Evolutionary conservation across 345 rosid genomes (phyloP).

Genomic region (Mangifera indica): DNA sequence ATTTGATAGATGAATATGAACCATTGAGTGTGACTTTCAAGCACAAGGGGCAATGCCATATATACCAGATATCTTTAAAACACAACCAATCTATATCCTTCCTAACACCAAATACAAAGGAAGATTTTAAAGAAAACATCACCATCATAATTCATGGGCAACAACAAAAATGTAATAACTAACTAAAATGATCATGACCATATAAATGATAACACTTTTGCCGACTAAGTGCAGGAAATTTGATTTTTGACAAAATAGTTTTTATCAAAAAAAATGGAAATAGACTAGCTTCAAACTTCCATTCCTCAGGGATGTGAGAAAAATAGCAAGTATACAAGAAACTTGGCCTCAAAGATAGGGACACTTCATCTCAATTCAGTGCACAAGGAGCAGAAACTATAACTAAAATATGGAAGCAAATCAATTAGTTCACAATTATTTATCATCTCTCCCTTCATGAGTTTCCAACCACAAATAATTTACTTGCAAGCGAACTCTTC

Average conservation of each 20-base stretch:
- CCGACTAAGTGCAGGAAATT: not conserved
- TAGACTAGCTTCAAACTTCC: constrained; percentile 2
- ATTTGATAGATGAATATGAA: not conserved
- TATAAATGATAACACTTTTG: not conserved
- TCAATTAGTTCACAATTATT: not conserved
- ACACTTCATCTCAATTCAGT: not conserved
- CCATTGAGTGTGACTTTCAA: not conserved
- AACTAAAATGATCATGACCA: not conserved
- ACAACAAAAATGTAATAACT: not conserved
- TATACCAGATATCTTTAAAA: not conserved
- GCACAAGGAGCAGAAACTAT: not conserved
- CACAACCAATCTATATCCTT: not conserved
- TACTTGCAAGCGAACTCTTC: not conserved
- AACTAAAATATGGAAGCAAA: not conserved
- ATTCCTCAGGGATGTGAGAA: not conserved
- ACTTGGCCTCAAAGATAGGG: not conserved
- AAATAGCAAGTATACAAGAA: not conserved
- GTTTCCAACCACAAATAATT: not conserved
- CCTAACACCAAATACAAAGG: not conserved
- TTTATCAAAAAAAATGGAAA: not conserved
- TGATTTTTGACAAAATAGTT: not conserved
- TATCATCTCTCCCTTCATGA: not conserved
- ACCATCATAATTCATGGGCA: not conserved
- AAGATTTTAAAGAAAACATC: not conserved
- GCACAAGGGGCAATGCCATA: not conserved